These are phyloP conservation scores for Phytophthora ohioensis DNA, from an alignment of 352 stramenopile species.

Conservation along the genomic window DNA sequence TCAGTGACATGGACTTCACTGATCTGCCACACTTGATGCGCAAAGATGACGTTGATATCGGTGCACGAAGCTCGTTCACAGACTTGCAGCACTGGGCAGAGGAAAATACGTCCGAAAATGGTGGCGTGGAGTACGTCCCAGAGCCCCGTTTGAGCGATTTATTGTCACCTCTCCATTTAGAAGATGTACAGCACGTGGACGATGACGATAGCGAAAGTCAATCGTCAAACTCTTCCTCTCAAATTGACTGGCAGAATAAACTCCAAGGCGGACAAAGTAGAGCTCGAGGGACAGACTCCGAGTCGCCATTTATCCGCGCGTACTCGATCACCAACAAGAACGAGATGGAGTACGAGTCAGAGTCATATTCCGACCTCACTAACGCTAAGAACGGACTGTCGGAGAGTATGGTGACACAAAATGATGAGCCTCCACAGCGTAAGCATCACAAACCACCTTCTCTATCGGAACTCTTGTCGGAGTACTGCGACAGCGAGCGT, in stretches of 20 bases:
- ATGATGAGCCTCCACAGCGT: constrained; percentile 27
- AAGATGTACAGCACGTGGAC: constrained; percentile 37
- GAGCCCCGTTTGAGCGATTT: constrained; percentile 39
- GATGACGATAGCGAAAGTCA: constrained; percentile 47
- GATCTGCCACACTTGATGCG: constrained; percentile 80
- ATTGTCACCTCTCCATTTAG: constrained; percentile 36
- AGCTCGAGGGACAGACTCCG: constrained; percentile 19
- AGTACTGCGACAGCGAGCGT: constrained; percentile 52
- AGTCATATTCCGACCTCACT: constrained; percentile 39
- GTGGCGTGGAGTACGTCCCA: constrained; percentile 28
- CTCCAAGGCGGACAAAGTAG: constrained; percentile 13
- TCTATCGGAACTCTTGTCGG: constrained; percentile 69
- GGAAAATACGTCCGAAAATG: constrained; percentile 17
- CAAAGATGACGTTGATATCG: constrained; percentile 51
- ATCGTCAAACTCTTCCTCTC: constrained; percentile 42
- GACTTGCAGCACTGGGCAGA: constrained; percentile 52
- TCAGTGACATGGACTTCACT: constrained; percentile 79
- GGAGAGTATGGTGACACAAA: constrained; percentile 33
- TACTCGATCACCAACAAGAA: constrained; percentile 31
- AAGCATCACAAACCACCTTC: constrained; percentile 53
- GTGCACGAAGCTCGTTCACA: constrained; percentile 45
- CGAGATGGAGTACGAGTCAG: constrained; percentile 13
- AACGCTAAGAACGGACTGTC: constrained; percentile 37
- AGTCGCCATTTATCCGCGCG: constrained; percentile 31
- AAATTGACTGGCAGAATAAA: constrained; percentile 40